Percentiles rank a stretch among this genome's conserved stretches.
Conservation (phyloP, 2,329 filamentous ascomycete species). For the Westerdykella sp. region DNA sequence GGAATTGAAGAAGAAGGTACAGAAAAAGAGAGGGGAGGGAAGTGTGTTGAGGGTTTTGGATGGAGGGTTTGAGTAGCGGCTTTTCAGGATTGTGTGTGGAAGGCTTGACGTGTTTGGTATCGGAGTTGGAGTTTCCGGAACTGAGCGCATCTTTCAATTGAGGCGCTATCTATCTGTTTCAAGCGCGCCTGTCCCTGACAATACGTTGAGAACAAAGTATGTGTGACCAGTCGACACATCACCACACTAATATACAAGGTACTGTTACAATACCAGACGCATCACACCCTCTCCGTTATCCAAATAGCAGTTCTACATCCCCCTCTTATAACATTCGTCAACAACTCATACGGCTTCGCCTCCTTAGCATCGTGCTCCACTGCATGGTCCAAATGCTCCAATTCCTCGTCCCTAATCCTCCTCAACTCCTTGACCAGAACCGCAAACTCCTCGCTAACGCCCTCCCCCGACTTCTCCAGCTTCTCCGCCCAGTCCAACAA, state of each 20-base stretch:
- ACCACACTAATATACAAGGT: no score
- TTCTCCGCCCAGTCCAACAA: conserved; percentile 74
- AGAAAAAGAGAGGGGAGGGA: conserved; percentile 21
- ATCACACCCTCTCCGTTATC: conserved; percentile 68
- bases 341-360: conserved; percentile 80
- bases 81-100: not conserved
- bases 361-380: conserved; percentile 88
- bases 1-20: conserved; percentile 42
- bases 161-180: no score
- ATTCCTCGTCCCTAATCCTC: conserved; percentile 85
- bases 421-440: conserved; percentile 68
- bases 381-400: conserved; percentile 94
- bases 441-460: conserved; percentile 70
- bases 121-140: not conserved
- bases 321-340: conserved; percentile 81
- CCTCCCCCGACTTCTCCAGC: conserved; percentile 71
- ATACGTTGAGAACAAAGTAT: not conserved
- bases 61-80: conserved; percentile 32
- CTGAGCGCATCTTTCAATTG: no score
- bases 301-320: conserved; percentile 91
- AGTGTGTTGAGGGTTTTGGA: conserved; percentile 29
- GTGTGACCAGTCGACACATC: no score
- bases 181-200: no score
- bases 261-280: not conserved
- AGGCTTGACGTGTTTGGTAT: not conserved